Base-by-base conservation (phyloP, 345 rosid species). In the Eucalyptus melliodora region DNA sequence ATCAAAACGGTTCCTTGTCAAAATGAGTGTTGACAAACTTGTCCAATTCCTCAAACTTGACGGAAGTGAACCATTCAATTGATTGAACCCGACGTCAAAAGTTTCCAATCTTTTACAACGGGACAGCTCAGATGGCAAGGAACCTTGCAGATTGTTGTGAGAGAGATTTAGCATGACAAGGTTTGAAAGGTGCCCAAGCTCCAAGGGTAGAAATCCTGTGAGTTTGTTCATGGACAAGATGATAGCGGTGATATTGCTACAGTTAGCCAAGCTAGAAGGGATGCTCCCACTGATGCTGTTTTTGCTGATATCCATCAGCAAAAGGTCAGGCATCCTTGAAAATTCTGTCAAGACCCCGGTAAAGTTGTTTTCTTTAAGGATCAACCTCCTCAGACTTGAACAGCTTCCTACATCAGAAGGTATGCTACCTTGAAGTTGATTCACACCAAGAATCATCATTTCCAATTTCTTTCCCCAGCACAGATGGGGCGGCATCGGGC, bases 31-130 rank as follows among this genome's bases (percentile, higher is more conserved):
- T 31, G 92, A 88, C 86, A 97, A 72, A 50, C 88, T 90, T 88
- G 92, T 96, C 96, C 95, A 96, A 53, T 88, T 90, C 17, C 90
- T 93, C 81, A 95, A 89, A 88, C 87, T 93, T 50, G 88, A 87
- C 1, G 97, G 97, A 90, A 97, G 69, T 1, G 95, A 93, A 89
- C 97, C 95, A 67, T 91, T 96, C 90, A 97, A 86, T 9, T 88
- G 92, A 92, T 96, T 97, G 92, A 93, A 96, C 12, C 95, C 95
- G 44, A 92, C 95, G 82, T 96, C 97, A 80, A 96, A 95, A 45
- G 7, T 87, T 19, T 89, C 90, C 16, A 97, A 31, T 53, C 77
- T 89, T 87, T 51, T 42, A 51, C 96, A 97, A 49, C 89, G 89
- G 16, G 98, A 93, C 31, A 97, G 91, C 92, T 94, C 92, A 90